phyloP scores from a whole-genome alignment of 257 asterid genomes.

The Nicotiana noctiflora region DNA sequence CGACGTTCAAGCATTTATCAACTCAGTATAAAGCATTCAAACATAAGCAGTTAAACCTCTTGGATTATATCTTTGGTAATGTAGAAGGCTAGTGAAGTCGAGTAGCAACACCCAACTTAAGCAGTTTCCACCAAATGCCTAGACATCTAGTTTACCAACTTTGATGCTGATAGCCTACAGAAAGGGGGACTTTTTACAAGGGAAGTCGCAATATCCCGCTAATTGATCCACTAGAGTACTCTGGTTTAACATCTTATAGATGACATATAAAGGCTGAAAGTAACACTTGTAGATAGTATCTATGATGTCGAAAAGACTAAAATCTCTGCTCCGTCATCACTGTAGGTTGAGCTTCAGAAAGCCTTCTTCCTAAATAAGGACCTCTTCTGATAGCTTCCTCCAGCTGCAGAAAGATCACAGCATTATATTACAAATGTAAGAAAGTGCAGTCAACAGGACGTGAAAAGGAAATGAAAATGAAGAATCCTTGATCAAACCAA shows the following conservation, averaged over 20 bases:
- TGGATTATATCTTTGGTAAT: not conserved
- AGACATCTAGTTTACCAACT: not conserved
- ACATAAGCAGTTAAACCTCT: not conserved
- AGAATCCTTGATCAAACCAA: not conserved
- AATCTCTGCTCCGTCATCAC: slow-evolving; percentile 82
- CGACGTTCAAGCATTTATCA: not conserved
- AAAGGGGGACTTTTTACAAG: not conserved
- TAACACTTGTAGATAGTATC: not conserved
- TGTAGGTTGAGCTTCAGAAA: slow-evolving; percentile 66
- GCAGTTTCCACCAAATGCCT: not conserved
- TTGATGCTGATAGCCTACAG: not conserved
- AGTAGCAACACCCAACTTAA: not conserved
- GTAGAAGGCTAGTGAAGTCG: not conserved
- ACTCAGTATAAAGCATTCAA: not conserved
- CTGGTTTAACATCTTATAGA: not conserved
- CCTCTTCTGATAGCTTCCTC: slow-evolving; percentile 82
- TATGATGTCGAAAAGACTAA: slow-evolving; percentile 17
- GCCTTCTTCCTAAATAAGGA: slow-evolving; percentile 61
- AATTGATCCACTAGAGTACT: not conserved
- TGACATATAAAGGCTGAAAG: not conserved
- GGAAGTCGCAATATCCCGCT: not conserved
- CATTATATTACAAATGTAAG: not conserved
- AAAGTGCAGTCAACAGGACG: not conserved
- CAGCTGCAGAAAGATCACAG: slow-evolving; percentile 35
- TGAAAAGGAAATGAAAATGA: not conserved